Base-by-base conservation (phyloP, 1,284 basidiomycete genomes). In the Ustanciosporium gigantosporum region DNA sequence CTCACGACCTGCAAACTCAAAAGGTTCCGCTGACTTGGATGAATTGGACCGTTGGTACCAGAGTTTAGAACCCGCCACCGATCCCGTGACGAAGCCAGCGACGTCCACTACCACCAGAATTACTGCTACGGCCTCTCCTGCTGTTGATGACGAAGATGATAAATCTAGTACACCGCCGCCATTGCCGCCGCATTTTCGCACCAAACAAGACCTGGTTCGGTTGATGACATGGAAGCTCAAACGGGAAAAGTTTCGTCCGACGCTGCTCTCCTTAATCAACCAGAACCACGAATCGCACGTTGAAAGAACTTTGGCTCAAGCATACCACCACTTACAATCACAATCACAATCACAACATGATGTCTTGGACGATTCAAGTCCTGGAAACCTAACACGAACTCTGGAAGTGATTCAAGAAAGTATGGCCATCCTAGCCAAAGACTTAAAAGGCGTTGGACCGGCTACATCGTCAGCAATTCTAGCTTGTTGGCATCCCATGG, bases 171-270 rank as follows among this genome's bases (percentile, higher is more conserved):
- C n/a, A n/a, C n/a, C n/a, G n/a, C n/a, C n/a, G n/a, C n/a, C n/a
- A n/a, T n/a, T n/a, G n/a, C n/a, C n/a, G n/a, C n/a, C n/a, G n/a
- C n/a, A n/a, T n/a, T 25, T 51, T 11, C n/a, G 29, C 15, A 25
- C 9, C 13, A 60, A 60, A 22, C 15, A 22, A 2, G 40, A 44
- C 1, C 42, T 65, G 5, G 19, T 41, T n/a, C 35, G 35, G 23
- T 27, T 66, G 4, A 51, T 60, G 44, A 37, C 34, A 2, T 66
- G 62, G 62, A 66, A 66, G 38, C 38, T 66, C 1, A 15, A 37
- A 0, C 44, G 57, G n/a, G 56, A 56, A 27, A 53, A 45, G 22
- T 32, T 35, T 16, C 43, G 55, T 3, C 61, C 61, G 1, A 51
- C 46, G 3, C 45, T 59, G 0, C 20, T 51, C 7, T 40, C 46